Evolutionary conservation across 2,329 filamentous ascomycete species (phyloP).

Genomic region (Pseudopyrenochaeta lycopersici): DNA sequence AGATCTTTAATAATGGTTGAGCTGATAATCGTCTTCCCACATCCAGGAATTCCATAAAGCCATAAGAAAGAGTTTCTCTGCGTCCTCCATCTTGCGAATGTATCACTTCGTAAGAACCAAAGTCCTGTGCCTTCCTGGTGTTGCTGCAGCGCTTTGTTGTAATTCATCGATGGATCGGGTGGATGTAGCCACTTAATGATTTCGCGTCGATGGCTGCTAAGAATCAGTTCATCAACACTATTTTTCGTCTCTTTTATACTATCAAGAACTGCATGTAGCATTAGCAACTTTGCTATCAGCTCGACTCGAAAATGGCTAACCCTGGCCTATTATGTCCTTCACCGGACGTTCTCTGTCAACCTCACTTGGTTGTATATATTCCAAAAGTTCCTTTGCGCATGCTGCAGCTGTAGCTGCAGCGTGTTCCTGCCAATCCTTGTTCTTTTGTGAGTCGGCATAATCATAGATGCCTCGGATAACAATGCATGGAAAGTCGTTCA

Average conservation of each 20-base stretch:
- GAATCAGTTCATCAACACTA: too few relatives aligned
- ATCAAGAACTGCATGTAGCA: too few relatives aligned
- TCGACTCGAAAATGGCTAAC: not conserved
- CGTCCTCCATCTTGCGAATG: too few relatives aligned
- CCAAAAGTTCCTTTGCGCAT: constrained; percentile 30
- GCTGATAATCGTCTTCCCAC: too few relatives aligned
- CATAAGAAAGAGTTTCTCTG: constrained; percentile 48
- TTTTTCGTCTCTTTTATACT: too few relatives aligned
- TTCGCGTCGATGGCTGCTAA: not conserved
- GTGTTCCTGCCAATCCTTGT: constrained; percentile 10
- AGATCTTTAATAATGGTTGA: too few relatives aligned
- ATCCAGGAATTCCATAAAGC: too few relatives aligned
- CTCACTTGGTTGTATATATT: too few relatives aligned
- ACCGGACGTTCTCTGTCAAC: too few relatives aligned
- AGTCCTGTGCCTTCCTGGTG: constrained; percentile 36
- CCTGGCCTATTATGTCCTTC: too few relatives aligned
- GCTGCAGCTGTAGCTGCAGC: constrained; percentile 13
- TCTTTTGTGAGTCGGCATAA: constrained; percentile 2
- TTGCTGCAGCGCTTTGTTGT: constrained; percentile 30
- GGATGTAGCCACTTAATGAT: constrained; percentile 39
- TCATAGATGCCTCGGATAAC: constrained; percentile 2
- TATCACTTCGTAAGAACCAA: constrained; percentile 41
- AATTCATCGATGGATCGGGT: constrained; percentile 44
- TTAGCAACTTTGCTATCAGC: too few relatives aligned
- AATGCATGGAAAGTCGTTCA: not conserved